Conservation (phyloP, 306 rosid species). For the Astragalus glycyphyllos region DNA sequence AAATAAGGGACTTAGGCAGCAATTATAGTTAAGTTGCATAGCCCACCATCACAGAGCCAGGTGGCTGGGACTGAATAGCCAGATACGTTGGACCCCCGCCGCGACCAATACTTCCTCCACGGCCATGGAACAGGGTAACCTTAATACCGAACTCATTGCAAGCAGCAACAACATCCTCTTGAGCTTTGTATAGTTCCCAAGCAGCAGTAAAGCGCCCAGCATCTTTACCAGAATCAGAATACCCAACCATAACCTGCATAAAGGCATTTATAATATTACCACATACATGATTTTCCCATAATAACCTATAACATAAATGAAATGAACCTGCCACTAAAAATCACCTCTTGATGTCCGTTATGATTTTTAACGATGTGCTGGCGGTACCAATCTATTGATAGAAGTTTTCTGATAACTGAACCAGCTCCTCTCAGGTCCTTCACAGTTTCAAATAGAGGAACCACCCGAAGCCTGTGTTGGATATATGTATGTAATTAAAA, state of each 20-base stretch:
- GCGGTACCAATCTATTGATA: conserved; percentile 89
- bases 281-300: conserved; percentile 2
- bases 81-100: conserved; percentile 97
- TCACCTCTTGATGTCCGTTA: conserved; percentile 89
- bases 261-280: conserved; percentile 40
- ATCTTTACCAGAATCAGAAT: conserved; percentile 98
- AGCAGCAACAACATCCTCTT: conserved; percentile 91
- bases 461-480: conserved; percentile 77
- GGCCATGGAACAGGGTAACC: conserved; percentile 90
- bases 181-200: conserved; percentile 99
- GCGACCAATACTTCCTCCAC: conserved; percentile 96
- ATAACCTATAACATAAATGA: conserved; percentile 16
- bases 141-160: conserved; percentile 84
- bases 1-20: not conserved
- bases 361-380: conserved; percentile 81
- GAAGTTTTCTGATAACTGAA: conserved; percentile 71
- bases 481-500: conserved; percentile 30
- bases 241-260: conserved; percentile 93
- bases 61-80: conserved; percentile 98
- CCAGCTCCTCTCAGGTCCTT: conserved; percentile 95
- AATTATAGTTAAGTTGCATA: conserved; percentile 21
- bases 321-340: conserved; percentile 10
- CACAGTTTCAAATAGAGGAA: conserved; percentile 95
- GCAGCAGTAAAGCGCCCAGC: conserved; percentile 98
- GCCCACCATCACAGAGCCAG: conserved; percentile 94